Evolutionary conservation across 768 basidiomycete genomes (phyloP), one percentile per base, ranked within the genome.

Genomic region (Cytidiella melzeri): DNA sequence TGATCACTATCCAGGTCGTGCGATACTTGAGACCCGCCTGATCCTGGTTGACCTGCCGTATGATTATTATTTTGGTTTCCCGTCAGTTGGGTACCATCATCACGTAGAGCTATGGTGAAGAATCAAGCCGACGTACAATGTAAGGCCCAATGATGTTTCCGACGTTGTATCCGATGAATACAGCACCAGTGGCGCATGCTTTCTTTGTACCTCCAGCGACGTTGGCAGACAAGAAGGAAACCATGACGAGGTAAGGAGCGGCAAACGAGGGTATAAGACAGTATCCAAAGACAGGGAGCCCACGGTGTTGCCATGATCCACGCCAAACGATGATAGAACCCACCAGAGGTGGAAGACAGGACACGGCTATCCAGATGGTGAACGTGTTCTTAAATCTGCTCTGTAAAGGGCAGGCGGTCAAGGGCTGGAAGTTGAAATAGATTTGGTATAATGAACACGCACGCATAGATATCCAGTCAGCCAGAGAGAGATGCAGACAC

Each of bases 91-190:
- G n/a, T n/a, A n/a, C n/a, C n/a, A n/a, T n/a, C n/a, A n/a, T n/a
- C n/a, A n/a, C n/a, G n/a, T n/a, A n/a, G n/a, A n/a, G n/a, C n/a
- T n/a, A n/a, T 9, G 41, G n/a, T 49, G 23, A 9, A n/a, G n/a
- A n/a, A n/a, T n/a, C n/a, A n/a, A n/a, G n/a, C 5, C 1, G 38
- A 26, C 49, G 20, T 23, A 50, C 49, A 36, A 51, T 26, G 40
- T 51, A 51, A 1, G 50, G 50, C 2, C 50, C 50, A 25, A 51
- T 45, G 38, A 51, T 51, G 44, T 51, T 51, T 15, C 50, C 50
- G 43, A 51, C 50, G 28, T 51, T 51, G 50, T 51, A 51, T 1
- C 50, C 50, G 25, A 51, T 23, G 50, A 51, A 51, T 4, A 51
- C 36, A 4, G 44, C 50, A 23, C 50, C 50, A 4, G 50, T 51